Evolutionary conservation across 768 basidiomycete genomes (phyloP), one percentile per base, ranked within the genome.

Genomic region (Asterophora lycoperdoides): DNA sequence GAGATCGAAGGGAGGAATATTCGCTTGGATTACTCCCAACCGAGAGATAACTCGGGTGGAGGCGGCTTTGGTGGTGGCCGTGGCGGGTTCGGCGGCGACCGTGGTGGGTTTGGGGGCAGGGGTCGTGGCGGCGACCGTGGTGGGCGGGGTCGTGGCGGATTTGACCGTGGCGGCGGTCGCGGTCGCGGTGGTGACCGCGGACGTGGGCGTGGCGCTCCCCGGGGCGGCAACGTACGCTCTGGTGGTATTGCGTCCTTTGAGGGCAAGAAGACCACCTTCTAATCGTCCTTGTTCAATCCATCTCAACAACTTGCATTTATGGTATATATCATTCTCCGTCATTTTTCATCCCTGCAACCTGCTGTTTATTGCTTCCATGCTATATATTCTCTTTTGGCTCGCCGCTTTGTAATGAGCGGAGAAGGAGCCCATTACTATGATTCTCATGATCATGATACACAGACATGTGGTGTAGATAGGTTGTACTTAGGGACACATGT

Each of bases 21-120:
- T 53, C 79, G 95, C 45, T 67, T 97, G 38, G 94, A 98, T 69
- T 93, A 78, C 70, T 87, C 89, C 18, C 86, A 88, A 61, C 92
- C 91, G 9, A 73, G 89, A 59, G 87, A 90, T 32, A 49, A 56
- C n/a, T 46, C 57, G 23, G 23, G 23, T 36, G 62, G 70, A 10
- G 62, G 69, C 10, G 65, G 65, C 20, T 50, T 58, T 36, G 60
- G 63, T 14, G 59, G 79, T 44, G 71, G 70, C 13, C 63, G 70
- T 44, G 77, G 74, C 41, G 71, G n/a, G n/a, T n/a, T n/a, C n/a
- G n/a, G 71, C 43, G 76, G 73, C 38, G 70, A 70, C 18, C 69
- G 76, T 0, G 67, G 76, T 52, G 70, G 68, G 13, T 64, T 73
- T 49, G 68, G 70, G 23, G 68, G 61, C 15, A 52, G 54, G 19